These are phyloP conservation scores for Musa itinerans DNA, from an alignment of 176 grass and related monocot genomes.

Conservation along the genomic window DNA sequence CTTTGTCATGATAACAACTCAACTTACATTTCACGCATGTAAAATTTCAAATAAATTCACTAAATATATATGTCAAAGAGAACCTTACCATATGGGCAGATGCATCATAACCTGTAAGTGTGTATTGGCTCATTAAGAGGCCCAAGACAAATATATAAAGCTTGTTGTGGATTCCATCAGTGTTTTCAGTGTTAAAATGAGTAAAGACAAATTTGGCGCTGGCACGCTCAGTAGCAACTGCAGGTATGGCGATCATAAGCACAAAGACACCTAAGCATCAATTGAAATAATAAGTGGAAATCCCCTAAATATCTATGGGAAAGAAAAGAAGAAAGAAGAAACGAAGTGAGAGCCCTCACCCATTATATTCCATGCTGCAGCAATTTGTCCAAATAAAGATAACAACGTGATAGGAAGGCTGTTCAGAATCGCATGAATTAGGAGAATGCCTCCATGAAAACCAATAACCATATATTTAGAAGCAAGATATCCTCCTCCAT, in stretches of 20 bases:
- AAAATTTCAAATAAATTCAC: too few species aligned
- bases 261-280: conserved; percentile 50
- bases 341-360: conserved; percentile 23
- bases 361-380: conserved; percentile 81
- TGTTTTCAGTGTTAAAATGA: conserved; percentile 76
- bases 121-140: conserved; percentile 89
- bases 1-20: too few species aligned
- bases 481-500: conserved; percentile 63
- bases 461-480: conserved; percentile 82
- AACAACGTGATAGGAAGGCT: conserved; percentile 71
- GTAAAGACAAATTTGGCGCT: conserved; percentile 81
- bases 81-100: conserved; percentile 75
- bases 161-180: conserved; percentile 65
- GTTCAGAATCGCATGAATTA: conserved; percentile 79
- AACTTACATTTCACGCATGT: too few species aligned
- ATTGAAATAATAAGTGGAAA: background rate
- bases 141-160: conserved; percentile 78
- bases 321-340: too few species aligned
- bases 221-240: conserved; percentile 69
- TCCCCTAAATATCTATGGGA: background rate
- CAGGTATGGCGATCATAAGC: conserved; percentile 62
- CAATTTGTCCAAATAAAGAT: conserved; percentile 81
- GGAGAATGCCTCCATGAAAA: conserved; percentile 66
- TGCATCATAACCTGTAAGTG: conserved; percentile 70
- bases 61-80: too few species aligned